phyloP scores from a whole-genome alignment of 306 rosid genomes.

The Astragalus membranaceus region DNA sequence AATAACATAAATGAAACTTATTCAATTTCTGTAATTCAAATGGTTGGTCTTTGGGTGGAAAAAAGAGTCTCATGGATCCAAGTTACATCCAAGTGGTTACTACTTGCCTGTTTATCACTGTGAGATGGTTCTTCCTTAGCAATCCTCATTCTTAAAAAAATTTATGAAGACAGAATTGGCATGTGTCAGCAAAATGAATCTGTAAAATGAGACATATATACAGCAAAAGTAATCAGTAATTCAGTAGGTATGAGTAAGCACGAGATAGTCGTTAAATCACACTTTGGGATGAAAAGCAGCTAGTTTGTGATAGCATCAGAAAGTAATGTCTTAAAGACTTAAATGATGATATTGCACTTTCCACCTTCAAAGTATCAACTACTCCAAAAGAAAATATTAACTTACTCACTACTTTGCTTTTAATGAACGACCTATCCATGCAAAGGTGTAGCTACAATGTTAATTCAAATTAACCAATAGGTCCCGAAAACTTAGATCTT shows the following conservation, averaged over 20 bases:
- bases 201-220: not conserved
- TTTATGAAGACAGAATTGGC: conserved; percentile 9
- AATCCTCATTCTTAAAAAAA: conserved; percentile 51
- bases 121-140: conserved; percentile 54
- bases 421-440: not conserved
- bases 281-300: conserved; percentile 5
- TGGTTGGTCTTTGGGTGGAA: not conserved
- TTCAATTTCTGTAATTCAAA: conserved; percentile 17
- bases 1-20: conserved; percentile 25
- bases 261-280: not conserved
- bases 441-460: not conserved
- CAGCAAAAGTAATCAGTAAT: not conserved
- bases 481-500: conserved; percentile 9
- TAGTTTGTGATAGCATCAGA: not conserved
- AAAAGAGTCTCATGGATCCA: conserved; percentile 14
- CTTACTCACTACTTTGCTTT: not conserved
- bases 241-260: not conserved
- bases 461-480: not conserved
- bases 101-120: conserved; percentile 57
- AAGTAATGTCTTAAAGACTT: not conserved
- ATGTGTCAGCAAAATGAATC: conserved; percentile 19
- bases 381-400: not conserved
- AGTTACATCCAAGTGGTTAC: not conserved
- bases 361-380: not conserved
- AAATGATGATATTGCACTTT: not conserved